Base-by-base conservation (phyloP, 106 monocot genomes). In the Posidonia australis region DNA sequence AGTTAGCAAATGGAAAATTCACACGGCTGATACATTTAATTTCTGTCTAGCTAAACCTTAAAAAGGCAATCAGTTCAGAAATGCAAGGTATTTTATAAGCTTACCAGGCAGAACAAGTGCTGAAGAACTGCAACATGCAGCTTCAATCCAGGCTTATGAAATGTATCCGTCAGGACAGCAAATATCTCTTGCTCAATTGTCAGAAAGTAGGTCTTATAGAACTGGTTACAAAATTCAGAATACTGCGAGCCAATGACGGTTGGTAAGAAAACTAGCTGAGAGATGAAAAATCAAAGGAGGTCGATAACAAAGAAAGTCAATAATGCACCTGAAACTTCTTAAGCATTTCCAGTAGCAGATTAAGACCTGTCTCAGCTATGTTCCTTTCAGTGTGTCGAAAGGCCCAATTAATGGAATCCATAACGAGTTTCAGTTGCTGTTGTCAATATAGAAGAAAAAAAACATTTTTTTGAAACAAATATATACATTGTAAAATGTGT, bases 131-230 rank as follows among this genome's bases (percentile, higher is more conserved):
- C 58, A 54, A 98, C 96, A 81, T 98, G 96, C 13, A 98, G 75
- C 78, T 98, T 98, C 74, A 98, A 98, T 9, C 96, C 96, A 13
- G 96, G 96, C 62, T 98, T 98, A 64, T 98, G 96, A 64, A 98
- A 98, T 28, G 96, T 91, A 63, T 98, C 96, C 9, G 96, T 98
- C 48, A 98, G 68, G 21, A 98, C 96, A 48, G 90, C 96, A 83
- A 98, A 98, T 21, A 87, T 98, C 76, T 98, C 96, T 79, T 91
- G 96, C 64, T 85, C 90, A 18, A 98, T 98, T 53, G 72, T 87
- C 47, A 98, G 53, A 49, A 82, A 98, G 68, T 98, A 98, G 0
- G 96, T 91, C 54, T 87, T 82, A 59, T 90, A 78, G 72, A 98
- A 98, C 63, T 98, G 90, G 77, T 90, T 98, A 55, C 87, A 84